phyloP scores from a whole-genome alignment of 306 rosid species.

The Mimosa bimucronata region DNA sequence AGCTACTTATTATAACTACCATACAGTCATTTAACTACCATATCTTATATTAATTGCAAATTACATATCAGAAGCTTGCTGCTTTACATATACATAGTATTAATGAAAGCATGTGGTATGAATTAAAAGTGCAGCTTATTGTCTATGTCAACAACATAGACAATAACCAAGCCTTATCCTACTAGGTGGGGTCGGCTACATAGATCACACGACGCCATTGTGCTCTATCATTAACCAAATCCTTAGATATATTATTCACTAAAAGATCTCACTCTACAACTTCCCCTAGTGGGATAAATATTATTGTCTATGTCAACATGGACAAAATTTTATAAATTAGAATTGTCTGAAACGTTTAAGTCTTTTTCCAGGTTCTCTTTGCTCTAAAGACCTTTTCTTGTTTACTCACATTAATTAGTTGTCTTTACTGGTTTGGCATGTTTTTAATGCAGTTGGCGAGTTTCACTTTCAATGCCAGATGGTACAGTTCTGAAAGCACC shows the following conservation, averaged over 20 bases:
- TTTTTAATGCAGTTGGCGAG: constrained; percentile 70
- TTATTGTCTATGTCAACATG: constrained; percentile 3
- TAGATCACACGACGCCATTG: too few species aligned
- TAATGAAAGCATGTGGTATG: constrained; percentile 5
- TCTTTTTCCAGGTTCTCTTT: constrained; percentile 14
- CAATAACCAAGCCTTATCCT: too few species aligned
- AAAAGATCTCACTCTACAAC: too few species aligned
- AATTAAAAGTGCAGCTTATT: background rate
- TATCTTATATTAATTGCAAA: background rate
- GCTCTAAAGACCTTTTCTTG: background rate
- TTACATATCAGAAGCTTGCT: background rate
- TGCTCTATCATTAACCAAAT: too few species aligned
- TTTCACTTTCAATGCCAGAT: constrained; percentile 69
- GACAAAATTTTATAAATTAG: background rate
- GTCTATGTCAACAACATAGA: constrained; percentile 11
- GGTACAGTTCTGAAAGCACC: constrained; percentile 62
- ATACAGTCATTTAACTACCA: background rate
- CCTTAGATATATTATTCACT: too few species aligned
- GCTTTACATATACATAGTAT: background rate
- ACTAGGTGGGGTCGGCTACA: too few species aligned
- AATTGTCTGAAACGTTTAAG: background rate
- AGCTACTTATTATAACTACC: background rate
- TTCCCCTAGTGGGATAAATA: too few species aligned
- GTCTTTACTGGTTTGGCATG: background rate
- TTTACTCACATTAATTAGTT: background rate